A percentile compares a stretch with the other conserved stretches of the same genome.
phyloP scores from a whole-genome alignment of 169 alveolate species.

The Plasmodium chabaudi region DNA sequence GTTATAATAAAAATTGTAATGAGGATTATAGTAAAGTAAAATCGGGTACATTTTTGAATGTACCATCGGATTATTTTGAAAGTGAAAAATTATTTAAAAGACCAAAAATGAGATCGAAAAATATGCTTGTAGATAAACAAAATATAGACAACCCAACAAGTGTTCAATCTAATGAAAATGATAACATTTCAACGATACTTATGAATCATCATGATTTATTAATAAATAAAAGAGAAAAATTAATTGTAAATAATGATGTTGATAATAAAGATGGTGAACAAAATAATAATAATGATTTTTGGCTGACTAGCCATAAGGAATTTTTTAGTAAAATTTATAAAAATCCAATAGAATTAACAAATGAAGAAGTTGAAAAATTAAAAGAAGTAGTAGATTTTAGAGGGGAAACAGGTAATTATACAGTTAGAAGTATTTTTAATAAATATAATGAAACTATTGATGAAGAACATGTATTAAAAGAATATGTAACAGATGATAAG shows the following conservation, averaged over 20 bases:
- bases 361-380: slow-evolving; percentile 52
- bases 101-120: slow-evolving; percentile 7
- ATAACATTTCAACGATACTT: not conserved
- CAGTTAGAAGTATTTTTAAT: slow-evolving; percentile 12
- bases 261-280: slow-evolving; percentile 12
- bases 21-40: not conserved
- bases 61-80: slow-evolving; percentile 36
- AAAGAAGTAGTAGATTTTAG: slow-evolving; percentile 19
- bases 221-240: slow-evolving; percentile 67
- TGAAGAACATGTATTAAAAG: slow-evolving; percentile 11
- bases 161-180: not conserved
- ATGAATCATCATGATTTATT: slow-evolving; percentile 63
- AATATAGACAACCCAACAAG: not conserved
- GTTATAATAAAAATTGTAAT: not conserved
- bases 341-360: slow-evolving; percentile 11
- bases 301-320: slow-evolving; percentile 26
- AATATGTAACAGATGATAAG: slow-evolving; percentile 63
- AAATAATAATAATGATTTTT: slow-evolving; percentile 33
- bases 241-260: slow-evolving; percentile 15
- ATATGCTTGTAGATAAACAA: not conserved
- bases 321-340: slow-evolving; percentile 37
- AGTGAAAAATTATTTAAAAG: slow-evolving; percentile 64
- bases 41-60: not conserved
- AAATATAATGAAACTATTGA: slow-evolving; percentile 9
- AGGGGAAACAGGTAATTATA: not conserved